phyloP scores from a whole-genome alignment of 2,329 filamentous ascomycete species.

The Canariomyces notabilis region DNA sequence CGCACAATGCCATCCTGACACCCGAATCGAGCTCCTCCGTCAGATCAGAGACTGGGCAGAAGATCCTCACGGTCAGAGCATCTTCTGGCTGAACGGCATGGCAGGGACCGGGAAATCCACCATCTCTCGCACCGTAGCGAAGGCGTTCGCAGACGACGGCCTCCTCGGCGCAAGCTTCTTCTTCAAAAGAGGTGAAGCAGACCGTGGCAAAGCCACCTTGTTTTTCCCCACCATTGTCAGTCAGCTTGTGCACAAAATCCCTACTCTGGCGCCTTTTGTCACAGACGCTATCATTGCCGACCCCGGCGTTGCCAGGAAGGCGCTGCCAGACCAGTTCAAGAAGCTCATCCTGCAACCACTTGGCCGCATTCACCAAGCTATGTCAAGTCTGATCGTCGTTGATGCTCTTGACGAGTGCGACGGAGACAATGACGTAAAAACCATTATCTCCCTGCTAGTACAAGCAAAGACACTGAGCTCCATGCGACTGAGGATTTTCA shows the following conservation, averaged over 20 bases:
- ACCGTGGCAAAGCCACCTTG: conserved; percentile 31
- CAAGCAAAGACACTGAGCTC: conserved; percentile 17
- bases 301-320: conserved; percentile 22
- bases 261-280: conserved; percentile 27
- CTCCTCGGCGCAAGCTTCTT: conserved; percentile 38
- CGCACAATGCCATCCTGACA: conserved; percentile 29
- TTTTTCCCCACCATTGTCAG: conserved; percentile 35
- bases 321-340: conserved; percentile 36
- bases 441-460: conserved; percentile 30
- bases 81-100: conserved; percentile 37
- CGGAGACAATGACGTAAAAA: conserved; percentile 27
- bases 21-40: conserved; percentile 30
- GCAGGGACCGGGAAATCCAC: conserved; percentile 39
- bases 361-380: neutral
- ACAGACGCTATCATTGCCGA: conserved; percentile 30
- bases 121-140: conserved; percentile 32
- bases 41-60: conserved; percentile 30
- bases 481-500: conserved; percentile 31
- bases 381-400: conserved; percentile 29
- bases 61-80: conserved; percentile 18
- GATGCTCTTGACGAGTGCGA: conserved; percentile 29
- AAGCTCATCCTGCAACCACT: conserved; percentile 36
- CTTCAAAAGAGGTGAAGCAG: conserved; percentile 39
- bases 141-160: conserved; percentile 7
- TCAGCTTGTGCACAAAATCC: conserved; percentile 29